These are phyloP conservation scores for Suillus americanus DNA, from an alignment of 768 basidiomycete species.

Conservation along the genomic window DNA sequence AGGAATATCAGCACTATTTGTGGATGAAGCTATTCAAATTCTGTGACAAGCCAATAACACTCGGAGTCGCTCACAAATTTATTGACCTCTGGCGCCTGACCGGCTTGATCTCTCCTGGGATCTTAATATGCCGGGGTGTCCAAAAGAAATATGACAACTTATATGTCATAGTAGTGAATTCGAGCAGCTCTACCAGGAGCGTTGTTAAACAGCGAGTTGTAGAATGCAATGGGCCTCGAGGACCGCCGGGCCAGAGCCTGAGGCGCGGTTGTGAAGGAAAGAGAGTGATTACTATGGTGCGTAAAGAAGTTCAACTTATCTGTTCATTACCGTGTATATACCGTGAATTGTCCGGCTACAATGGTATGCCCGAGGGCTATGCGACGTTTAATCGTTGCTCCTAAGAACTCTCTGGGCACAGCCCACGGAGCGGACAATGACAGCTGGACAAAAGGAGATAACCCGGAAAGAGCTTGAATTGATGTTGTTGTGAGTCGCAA, in stretches of 20 bases:
- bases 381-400: neutral
- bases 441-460: neutral
- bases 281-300: neutral
- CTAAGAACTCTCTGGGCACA: neutral
- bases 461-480: neutral
- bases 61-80: slow-evolving; percentile 22
- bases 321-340: slow-evolving; percentile 13
- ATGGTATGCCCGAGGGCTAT: slow-evolving; percentile 1
- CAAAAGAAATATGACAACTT: slow-evolving; percentile 53
- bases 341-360: neutral
- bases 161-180: slow-evolving; percentile 23
- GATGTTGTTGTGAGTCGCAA: neutral
- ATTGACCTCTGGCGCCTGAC: slow-evolving; percentile 24
- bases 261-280: neutral
- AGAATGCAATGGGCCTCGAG: neutral
- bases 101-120: slow-evolving; percentile 41
- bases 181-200: neutral
- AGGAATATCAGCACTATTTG: slow-evolving; percentile 23
- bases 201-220: slow-evolving; percentile 1
- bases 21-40: neutral
- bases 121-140: slow-evolving; percentile 50
- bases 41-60: neutral
- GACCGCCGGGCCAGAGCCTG: neutral
- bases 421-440: slow-evolving; percentile 2
- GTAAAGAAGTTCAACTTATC: neutral